phyloP scores from a whole-genome alignment of 352 stramenopile genomes.

The Ophiocytium majus region DNA sequence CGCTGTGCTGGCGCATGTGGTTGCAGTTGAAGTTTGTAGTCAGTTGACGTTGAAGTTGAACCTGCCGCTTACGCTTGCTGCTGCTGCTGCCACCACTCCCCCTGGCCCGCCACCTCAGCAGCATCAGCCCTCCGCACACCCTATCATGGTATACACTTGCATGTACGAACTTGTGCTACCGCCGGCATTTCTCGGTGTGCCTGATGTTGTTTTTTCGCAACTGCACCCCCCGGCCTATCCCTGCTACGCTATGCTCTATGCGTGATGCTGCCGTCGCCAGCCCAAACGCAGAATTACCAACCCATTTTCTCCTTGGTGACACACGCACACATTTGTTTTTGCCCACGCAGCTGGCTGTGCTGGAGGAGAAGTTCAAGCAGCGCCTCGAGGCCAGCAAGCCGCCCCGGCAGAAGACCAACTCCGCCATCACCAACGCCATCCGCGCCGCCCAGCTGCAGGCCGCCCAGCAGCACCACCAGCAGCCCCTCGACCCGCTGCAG shows the following conservation, averaged over 20 bases:
- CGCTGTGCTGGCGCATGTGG: neutral
- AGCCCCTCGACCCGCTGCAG: neutral
- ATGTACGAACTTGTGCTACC: neutral
- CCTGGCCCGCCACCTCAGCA: no score
- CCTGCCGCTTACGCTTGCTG: neutral
- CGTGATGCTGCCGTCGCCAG: neutral
- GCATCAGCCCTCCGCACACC: no score
- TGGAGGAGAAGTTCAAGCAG: neutral
- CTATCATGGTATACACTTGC: no score
- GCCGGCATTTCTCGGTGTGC: neutral
- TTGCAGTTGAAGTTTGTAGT: neutral
- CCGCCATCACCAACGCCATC: neutral
- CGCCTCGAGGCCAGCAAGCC: neutral
- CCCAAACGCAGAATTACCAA: neutral
- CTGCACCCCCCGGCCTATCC: neutral
- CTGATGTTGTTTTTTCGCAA: neutral
- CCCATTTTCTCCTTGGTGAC: neutral
- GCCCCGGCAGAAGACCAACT: neutral
- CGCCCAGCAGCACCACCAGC: neutral
- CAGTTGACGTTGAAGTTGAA: neutral
- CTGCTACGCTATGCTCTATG: neutral
- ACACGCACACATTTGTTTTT: neutral
- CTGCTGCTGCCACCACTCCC: neutral
- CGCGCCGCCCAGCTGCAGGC: neutral
- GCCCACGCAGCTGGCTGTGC: neutral